Percentiles rank a stretch among this genome's conserved stretches.
Conservation (phyloP, 202 grass and related monocot species). For the Zizania palustris region DNA sequence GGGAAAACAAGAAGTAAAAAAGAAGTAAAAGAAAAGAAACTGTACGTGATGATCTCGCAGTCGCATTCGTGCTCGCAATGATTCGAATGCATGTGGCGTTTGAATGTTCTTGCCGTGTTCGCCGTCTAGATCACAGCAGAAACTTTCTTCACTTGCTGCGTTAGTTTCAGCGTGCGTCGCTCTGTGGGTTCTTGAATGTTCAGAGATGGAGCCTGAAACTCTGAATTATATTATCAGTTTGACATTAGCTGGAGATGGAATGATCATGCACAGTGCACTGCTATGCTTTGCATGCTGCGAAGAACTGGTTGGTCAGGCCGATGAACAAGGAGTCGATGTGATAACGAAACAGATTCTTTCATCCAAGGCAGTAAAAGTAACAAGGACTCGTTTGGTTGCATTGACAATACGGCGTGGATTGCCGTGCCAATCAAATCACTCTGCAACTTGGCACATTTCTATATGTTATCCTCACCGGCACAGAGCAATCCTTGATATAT, state of each 20-base stretch:
- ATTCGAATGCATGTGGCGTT: neutral
- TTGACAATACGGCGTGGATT: constrained; percentile 35
- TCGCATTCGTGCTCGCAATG: neutral
- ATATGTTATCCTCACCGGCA: constrained; percentile 39
- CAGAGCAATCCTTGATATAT: constrained; percentile 16
- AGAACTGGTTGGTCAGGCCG: too few species aligned
- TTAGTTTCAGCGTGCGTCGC: neutral
- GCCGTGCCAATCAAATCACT: constrained; percentile 32
- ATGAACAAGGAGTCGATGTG: too few species aligned
- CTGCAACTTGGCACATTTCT: constrained; percentile 36
- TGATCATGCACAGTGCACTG: neutral
- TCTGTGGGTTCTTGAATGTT: constrained; percentile 28
- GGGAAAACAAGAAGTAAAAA: neutral
- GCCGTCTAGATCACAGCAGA: neutral
- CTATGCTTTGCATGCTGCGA: neutral
- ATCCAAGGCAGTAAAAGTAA: constrained; percentile 26
- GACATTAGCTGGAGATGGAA: constrained; percentile 18
- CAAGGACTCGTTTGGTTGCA: constrained; percentile 4
- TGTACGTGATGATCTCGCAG: too few species aligned
- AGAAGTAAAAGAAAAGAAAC: too few species aligned
- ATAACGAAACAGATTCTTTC: constrained; percentile 6
- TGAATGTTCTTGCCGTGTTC: neutral
- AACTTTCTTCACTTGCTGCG: neutral
- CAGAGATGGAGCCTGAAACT: neutral
- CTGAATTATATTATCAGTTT: neutral